Evolutionary conservation across 78 protist species (phyloP).

Genomic region (Dictyostelium capitatum): DNA sequence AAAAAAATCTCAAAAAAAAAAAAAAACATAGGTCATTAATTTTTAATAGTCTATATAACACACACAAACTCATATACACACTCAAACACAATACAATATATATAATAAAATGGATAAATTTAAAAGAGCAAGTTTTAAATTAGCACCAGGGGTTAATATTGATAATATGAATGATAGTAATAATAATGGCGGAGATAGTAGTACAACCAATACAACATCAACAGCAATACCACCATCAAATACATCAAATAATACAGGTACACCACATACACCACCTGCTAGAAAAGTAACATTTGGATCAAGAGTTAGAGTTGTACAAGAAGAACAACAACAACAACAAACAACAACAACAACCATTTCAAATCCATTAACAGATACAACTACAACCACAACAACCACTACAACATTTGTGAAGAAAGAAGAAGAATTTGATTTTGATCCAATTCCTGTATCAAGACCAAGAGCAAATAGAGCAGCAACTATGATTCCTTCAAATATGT

Average conservation of each 20-base stretch:
- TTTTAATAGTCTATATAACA: too few species aligned
- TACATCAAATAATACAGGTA: too few species aligned
- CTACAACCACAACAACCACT: background rate
- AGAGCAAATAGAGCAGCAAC: constrained; percentile 62
- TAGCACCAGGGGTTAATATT: constrained; percentile 16
- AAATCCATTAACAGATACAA: background rate
- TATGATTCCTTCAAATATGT: constrained; percentile 20
- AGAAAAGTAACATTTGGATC: constrained; percentile 40
- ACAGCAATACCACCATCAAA: background rate
- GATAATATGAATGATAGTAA: constrained; percentile 10
- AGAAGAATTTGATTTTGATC: constrained; percentile 49
- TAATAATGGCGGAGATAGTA: background rate
- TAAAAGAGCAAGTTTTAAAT: constrained; percentile 48
- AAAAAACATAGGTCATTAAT: too few species aligned
- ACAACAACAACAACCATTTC: background rate
- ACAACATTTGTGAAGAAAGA: background rate
- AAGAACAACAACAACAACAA: background rate
- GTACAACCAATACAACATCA: background rate
- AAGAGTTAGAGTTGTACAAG: background rate
- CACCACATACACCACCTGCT: background rate
- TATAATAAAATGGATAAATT: constrained; percentile 13
- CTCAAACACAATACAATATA: background rate
- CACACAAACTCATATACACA: too few species aligned
- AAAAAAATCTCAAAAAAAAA: too few species aligned
- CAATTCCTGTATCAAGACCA: constrained; percentile 58